Evolutionary conservation across 1,139 yeast genomes (phyloP).

Genomic region (Hyphopichia wangnamkhiaoensis): DNA sequence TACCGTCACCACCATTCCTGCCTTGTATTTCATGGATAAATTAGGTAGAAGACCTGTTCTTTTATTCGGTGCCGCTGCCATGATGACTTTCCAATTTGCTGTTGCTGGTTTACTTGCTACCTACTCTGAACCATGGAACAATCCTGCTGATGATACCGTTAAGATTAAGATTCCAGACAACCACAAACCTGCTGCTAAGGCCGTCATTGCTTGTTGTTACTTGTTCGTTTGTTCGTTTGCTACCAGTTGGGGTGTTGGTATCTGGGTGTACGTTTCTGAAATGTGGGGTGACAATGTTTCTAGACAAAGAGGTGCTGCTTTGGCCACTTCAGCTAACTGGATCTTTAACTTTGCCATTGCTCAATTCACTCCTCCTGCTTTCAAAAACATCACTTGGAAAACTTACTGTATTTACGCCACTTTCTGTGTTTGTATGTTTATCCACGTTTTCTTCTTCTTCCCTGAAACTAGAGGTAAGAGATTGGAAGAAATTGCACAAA

Average conservation of each 20-base stretch:
- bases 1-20: slow-evolving; percentile 42
- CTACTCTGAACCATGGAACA: slow-evolving; percentile 36
- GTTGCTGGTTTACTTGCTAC: slow-evolving; percentile 48
- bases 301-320: slow-evolving; percentile 54
- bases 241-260: slow-evolving; percentile 54
- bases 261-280: slow-evolving; percentile 53
- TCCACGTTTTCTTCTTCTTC: slow-evolving; percentile 69
- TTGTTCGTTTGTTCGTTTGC: slow-evolving; percentile 51
- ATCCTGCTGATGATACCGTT: slow-evolving; percentile 38
- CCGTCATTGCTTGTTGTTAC: slow-evolving; percentile 53
- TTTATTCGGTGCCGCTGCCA: slow-evolving; percentile 43
- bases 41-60: slow-evolving; percentile 56
- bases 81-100: slow-evolving; percentile 45
- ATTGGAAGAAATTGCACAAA: slow-evolving; percentile 63
- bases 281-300: slow-evolving; percentile 51
- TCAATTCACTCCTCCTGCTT: slow-evolving; percentile 41
- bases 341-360: slow-evolving; percentile 47
- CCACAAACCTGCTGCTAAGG: slow-evolving; percentile 41
- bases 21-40: slow-evolving; percentile 48
- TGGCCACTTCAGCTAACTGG: slow-evolving; percentile 50
- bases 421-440: slow-evolving; percentile 54
- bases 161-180: slow-evolving; percentile 37
- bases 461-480: slow-evolving; percentile 65
- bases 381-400: slow-evolving; percentile 48
- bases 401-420: slow-evolving; percentile 49